These are phyloP conservation scores for Dothideomycetes sp. DNA, from an alignment of 2,329 filamentous ascomycete genomes.

Conservation along the genomic window DNA sequence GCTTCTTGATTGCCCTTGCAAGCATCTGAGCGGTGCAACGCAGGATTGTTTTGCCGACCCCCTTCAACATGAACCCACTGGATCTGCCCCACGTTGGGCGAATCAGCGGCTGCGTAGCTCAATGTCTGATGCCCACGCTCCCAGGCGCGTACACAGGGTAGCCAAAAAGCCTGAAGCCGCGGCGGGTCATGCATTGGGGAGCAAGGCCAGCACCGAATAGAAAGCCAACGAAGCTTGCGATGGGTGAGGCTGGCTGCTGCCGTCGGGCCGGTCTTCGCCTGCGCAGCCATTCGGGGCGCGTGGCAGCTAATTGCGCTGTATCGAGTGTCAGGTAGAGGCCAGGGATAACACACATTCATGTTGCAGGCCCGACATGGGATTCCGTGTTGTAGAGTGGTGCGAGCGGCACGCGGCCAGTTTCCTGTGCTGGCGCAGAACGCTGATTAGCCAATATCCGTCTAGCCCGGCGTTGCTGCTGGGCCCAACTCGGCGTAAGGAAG, in stretches of 20 bases:
- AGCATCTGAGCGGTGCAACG: neutral
- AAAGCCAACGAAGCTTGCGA: neutral
- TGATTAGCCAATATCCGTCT: slow-evolving; percentile 5
- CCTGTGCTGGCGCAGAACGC: neutral
- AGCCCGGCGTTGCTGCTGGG: slow-evolving; percentile 5
- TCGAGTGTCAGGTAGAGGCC: neutral
- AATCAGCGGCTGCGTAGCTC: neutral
- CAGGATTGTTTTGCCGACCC: neutral
- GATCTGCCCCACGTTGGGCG: neutral
- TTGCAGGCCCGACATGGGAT: neutral
- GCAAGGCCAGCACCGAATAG: neutral
- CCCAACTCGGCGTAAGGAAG: slow-evolving; percentile 1
- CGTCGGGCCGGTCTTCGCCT: neutral
- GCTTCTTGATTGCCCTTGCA: neutral
- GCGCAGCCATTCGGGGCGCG: neutral
- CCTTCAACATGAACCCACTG: neutral
- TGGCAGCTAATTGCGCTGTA: neutral
- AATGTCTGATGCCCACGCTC: neutral
- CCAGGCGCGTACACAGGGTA: neutral
- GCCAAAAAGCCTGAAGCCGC: neutral
- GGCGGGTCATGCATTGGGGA: neutral
- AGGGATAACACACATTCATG: neutral
- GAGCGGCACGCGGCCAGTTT: neutral
- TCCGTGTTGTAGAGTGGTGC: neutral
- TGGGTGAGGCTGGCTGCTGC: neutral